Percentiles rank a stretch among this genome's conserved stretches.
Evolutionary conservation across 768 basidiomycete species (phyloP).

Genomic region (Galerina sulciceps): DNA sequence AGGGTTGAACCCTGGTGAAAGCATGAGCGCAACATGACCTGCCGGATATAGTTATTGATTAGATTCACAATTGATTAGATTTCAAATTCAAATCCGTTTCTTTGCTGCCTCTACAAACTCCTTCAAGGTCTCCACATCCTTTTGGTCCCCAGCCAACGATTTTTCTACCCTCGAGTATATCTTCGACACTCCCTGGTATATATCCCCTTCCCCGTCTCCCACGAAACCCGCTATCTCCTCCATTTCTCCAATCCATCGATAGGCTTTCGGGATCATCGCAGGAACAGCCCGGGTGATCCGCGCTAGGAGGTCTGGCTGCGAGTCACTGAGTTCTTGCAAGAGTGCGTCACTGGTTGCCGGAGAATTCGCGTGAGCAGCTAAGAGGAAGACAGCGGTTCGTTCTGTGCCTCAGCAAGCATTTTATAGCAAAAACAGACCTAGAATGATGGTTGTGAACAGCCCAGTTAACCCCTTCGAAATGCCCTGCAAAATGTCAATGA

Average conservation of each 20-base stretch:
- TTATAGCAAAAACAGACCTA: constrained; percentile 40
- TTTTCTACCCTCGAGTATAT: constrained; percentile 48
- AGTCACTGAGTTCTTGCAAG: constrained; percentile 48
- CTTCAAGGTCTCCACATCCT: constrained; percentile 43
- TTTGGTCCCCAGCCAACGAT: constrained; percentile 36
- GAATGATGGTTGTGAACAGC: constrained; percentile 57
- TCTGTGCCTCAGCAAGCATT: not conserved
- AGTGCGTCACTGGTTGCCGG: constrained; percentile 66
- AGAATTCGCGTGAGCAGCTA: constrained; percentile 60
- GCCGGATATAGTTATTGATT: not conserved
- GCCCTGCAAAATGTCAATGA: constrained; percentile 38
- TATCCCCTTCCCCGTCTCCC: constrained; percentile 44
- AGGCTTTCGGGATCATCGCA: constrained; percentile 63
- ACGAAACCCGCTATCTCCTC: constrained; percentile 64
- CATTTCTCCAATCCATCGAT: constrained; percentile 69
- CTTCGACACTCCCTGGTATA: constrained; percentile 51
- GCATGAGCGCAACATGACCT: constrained; percentile 1
- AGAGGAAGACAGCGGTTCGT: not conserved
- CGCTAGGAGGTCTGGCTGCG: constrained; percentile 48
- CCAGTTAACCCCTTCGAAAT: constrained; percentile 60
- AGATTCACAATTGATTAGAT: constrained; percentile 20
- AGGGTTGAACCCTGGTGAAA: constrained; percentile 3
- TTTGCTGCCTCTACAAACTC: constrained; percentile 50
- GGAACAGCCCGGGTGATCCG: constrained; percentile 44
- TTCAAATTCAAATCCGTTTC: constrained; percentile 9